phyloP scores from a whole-genome alignment of 495 filamentous ascomycete species.

The Penicillium cinerascens region DNA sequence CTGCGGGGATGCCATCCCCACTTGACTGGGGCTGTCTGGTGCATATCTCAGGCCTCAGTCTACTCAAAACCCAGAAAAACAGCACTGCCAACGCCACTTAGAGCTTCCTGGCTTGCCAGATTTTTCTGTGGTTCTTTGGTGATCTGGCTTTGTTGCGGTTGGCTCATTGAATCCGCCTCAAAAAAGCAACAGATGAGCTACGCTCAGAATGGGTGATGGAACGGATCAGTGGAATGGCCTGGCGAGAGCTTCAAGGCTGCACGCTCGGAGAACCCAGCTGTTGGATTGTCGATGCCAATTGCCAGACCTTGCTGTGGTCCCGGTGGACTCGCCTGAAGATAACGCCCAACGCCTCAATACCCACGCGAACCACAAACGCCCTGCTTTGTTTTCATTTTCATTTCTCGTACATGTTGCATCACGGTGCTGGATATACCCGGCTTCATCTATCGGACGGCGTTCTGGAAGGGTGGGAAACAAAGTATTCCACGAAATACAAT shows the following conservation, averaged over 20 bases:
- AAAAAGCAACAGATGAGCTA: background rate
- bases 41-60: background rate
- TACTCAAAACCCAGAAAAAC: background rate
- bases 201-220: background rate
- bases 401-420: slow-evolving; percentile 52
- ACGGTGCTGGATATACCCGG: slow-evolving; percentile 56
- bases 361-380: background rate
- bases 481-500: slow-evolving; percentile 23
- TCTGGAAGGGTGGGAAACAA: slow-evolving; percentile 29
- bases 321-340: background rate
- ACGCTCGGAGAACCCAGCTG: background rate
- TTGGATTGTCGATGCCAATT: background rate
- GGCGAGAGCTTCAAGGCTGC: background rate
- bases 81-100: background rate
- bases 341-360: background rate
- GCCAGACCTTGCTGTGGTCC: background rate
- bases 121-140: background rate
- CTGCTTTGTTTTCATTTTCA: slow-evolving; percentile 19
- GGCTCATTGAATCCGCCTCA: background rate
- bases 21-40: background rate
- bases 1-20: slow-evolving; percentile 9
- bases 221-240: background rate
- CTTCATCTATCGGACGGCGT: slow-evolving; percentile 48
- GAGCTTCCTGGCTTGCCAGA: no score
- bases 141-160: background rate